Evolutionary conservation across 2,329 filamentous ascomycete species (phyloP).

Genomic region (Venturia pyrina): DNA sequence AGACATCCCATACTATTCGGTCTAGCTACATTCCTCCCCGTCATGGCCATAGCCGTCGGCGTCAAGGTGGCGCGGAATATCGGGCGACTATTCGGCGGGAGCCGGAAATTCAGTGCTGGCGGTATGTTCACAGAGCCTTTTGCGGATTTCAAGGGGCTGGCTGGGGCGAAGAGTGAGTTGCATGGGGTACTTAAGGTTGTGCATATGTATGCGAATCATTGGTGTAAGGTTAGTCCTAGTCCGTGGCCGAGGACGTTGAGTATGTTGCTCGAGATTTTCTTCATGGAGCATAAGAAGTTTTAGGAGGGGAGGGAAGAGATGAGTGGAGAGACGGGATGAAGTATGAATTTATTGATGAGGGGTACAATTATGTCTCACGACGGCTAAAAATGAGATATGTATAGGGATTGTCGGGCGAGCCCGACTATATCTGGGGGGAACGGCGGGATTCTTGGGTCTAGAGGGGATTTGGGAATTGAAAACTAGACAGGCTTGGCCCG

Average conservation of each 20-base stretch:
- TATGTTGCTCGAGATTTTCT: neutral
- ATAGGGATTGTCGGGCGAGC: neutral
- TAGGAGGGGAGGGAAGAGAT: neutral
- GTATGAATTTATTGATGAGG: neutral
- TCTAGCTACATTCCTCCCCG: neutral
- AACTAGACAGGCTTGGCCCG: no score
- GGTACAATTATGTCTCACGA: neutral
- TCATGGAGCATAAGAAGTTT: neutral
- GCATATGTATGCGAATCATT: slow-evolving; percentile 4
- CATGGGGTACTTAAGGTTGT: slow-evolving; percentile 3
- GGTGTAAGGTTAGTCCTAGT: neutral
- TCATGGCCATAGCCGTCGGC: neutral
- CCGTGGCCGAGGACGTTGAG: neutral
- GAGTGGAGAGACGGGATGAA: neutral
- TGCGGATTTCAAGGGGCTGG: neutral
- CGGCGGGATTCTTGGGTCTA: no score
- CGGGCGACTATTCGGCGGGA: neutral
- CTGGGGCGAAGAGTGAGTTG: neutral
- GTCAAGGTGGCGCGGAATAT: neutral
- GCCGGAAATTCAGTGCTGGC: neutral
- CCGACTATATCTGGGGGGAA: no score
- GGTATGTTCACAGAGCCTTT: neutral
- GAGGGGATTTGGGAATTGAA: no score
- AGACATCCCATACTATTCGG: neutral
- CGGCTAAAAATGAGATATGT: neutral